Conservation (phyloP, 148 eudicot species). For the Salicornia ramosissima region DNA sequence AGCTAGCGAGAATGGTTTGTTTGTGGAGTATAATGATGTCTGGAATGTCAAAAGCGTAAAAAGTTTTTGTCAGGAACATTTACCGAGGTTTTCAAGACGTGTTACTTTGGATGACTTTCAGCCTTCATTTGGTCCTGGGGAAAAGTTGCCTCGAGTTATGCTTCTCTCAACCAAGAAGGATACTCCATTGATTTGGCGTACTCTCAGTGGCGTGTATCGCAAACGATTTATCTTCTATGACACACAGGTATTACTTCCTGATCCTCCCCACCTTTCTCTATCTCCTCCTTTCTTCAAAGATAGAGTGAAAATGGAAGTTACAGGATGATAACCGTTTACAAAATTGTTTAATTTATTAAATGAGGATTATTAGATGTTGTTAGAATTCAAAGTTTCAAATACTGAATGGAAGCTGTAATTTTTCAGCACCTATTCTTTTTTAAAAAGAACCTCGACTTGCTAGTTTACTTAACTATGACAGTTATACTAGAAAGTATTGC, state of each 20-base stretch:
- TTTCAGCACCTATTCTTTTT: no score
- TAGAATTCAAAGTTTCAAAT: no score
- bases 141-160: slow-evolving; percentile 66
- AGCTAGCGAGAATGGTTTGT: slow-evolving; percentile 52
- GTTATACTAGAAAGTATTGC: neutral
- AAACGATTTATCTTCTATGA: slow-evolving; percentile 67
- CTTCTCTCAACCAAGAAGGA: slow-evolving; percentile 84
- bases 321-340: no score
- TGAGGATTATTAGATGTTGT: no score
- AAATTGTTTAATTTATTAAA: no score
- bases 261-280: neutral
- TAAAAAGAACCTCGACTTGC: no score
- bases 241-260: slow-evolving; percentile 77
- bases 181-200: slow-evolving; percentile 90
- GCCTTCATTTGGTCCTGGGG: slow-evolving; percentile 33
- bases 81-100: slow-evolving; percentile 77
- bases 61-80: slow-evolving; percentile 67
- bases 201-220: slow-evolving; percentile 73
- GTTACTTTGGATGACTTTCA: slow-evolving; percentile 41
- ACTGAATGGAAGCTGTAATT: no score
- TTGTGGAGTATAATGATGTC: slow-evolving; percentile 80
- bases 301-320: no score
- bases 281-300: neutral
- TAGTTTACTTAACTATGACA: no score
- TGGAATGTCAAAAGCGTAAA: slow-evolving; percentile 53